These are phyloP conservation scores for Rubus idaeus DNA, from an alignment of 306 rosid genomes.

Conservation along the genomic window DNA sequence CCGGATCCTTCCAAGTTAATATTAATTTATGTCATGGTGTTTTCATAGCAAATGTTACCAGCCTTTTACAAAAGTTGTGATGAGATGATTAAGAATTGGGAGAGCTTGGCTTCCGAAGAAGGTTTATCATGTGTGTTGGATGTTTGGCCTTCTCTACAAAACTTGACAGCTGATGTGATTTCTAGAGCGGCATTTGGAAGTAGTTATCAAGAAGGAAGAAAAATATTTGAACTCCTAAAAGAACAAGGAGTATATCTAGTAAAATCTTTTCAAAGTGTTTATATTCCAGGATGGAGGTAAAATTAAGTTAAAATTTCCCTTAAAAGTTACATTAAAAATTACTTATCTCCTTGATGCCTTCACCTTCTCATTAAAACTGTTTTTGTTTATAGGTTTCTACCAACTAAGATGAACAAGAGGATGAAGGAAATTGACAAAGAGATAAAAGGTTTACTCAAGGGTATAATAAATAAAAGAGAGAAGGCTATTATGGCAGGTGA, in stretches of 20 bases:
- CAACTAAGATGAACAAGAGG: conserved; percentile 30
- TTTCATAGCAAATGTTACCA: conserved; percentile 21
- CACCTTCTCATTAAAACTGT: too few species aligned
- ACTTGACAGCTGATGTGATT: conserved; percentile 27
- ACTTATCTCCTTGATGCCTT: too few species aligned
- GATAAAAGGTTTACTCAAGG: conserved; percentile 17
- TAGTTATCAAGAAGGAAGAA: conserved; percentile 35
- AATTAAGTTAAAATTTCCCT: too few species aligned
- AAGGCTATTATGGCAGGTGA: conserved; percentile 18
- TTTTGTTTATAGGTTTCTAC: conserved; percentile 24
- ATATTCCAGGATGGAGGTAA: conserved; percentile 19
- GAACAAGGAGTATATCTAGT: conserved; percentile 10
- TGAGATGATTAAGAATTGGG: conserved; percentile 27
- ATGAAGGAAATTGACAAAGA: conserved; percentile 35
- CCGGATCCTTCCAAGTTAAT: too few species aligned
- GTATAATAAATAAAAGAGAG: conserved; percentile 35
- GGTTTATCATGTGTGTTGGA: conserved; percentile 7
- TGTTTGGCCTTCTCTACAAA: conserved; percentile 25
- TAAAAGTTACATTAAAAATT: too few species aligned
- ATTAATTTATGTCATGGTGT: neutral
- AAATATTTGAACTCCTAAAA: conserved; percentile 27
- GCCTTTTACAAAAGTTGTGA: conserved; percentile 13
- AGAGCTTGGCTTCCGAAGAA: neutral
- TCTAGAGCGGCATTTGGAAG: conserved; percentile 49
- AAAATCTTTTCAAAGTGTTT: neutral